phyloP scores from a whole-genome alignment of 495 filamentous ascomycete species.

The Aspergillus funiculosus region DNA sequence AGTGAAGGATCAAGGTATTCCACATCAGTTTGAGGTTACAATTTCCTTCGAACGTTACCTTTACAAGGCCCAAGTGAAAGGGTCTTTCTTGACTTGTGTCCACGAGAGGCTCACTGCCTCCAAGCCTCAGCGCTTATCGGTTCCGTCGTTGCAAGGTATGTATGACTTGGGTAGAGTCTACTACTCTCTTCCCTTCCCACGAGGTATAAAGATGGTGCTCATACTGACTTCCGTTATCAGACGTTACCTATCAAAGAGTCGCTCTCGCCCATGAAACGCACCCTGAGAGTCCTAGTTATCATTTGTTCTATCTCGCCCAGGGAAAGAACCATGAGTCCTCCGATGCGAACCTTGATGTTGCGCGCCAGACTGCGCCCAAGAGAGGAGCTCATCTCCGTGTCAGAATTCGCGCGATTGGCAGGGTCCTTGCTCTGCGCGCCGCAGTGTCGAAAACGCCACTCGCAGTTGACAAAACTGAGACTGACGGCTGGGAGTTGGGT shows the following conservation, averaged over 20 bases:
- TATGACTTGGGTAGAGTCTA: background rate
- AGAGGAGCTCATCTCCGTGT: constrained; percentile 6
- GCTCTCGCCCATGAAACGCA: background rate
- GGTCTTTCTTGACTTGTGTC: background rate
- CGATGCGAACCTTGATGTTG: constrained; percentile 3
- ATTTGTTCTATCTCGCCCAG: constrained; percentile 2
- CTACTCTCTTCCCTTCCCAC: background rate
- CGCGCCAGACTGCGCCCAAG: background rate
- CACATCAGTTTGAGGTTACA: too few species aligned
- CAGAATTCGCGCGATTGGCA: constrained; percentile 1
- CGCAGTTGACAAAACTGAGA: background rate
- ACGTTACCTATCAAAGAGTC: background rate
- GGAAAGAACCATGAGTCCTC: constrained; percentile 3
- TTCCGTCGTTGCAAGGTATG: constrained; percentile 5
- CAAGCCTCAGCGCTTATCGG: background rate
- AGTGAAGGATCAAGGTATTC: too few species aligned
- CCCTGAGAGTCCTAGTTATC: background rate
- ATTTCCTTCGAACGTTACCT: constrained; percentile 3
- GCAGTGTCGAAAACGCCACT: constrained; percentile 6
- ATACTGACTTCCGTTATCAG: background rate
- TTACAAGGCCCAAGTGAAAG: background rate
- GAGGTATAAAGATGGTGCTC: too few species aligned
- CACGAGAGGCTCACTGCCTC: constrained; percentile 2
- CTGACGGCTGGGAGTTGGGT: constrained; percentile 5
- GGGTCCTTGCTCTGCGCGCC: constrained; percentile 5